Evolutionary conservation across 2,329 filamentous ascomycete genomes (phyloP).

Genomic region (Trichoderma sp.): DNA sequence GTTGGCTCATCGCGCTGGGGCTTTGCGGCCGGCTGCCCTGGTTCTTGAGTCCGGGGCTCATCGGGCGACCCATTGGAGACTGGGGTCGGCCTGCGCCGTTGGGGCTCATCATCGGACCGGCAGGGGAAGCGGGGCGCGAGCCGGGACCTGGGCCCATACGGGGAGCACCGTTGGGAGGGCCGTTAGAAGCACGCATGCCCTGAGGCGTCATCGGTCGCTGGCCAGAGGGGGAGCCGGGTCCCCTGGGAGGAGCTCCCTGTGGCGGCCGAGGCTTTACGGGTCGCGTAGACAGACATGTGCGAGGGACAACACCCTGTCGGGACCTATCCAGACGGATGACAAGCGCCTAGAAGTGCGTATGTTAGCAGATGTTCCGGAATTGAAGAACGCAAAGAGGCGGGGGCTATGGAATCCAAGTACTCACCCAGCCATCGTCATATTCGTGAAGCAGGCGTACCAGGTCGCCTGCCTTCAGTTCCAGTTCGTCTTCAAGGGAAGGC

Average conservation of each 20-base stretch:
- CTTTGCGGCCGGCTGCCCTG: slow-evolving; percentile 39
- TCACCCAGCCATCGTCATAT: slow-evolving; percentile 97
- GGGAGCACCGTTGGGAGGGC: slow-evolving; percentile 43
- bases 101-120: slow-evolving; percentile 31
- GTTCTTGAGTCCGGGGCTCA: slow-evolving; percentile 41
- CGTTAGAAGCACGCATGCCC: slow-evolving; percentile 34
- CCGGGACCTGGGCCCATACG: slow-evolving; percentile 29
- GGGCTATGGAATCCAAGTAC: slow-evolving; percentile 33
- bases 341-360: slow-evolving; percentile 60
- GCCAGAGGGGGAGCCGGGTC: slow-evolving; percentile 30
- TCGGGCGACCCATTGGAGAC: slow-evolving; percentile 35
- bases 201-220: slow-evolving; percentile 42
- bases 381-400: slow-evolving; percentile 23
- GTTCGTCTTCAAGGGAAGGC: slow-evolving; percentile 88
- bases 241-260: slow-evolving; percentile 43
- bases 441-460: slow-evolving; percentile 88
- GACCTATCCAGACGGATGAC: slow-evolving; percentile 88
- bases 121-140: slow-evolving; percentile 44
- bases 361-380: slow-evolving; percentile 28
- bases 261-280: slow-evolving; percentile 79
- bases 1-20: slow-evolving; percentile 41
- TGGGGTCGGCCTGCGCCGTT: slow-evolving; percentile 26
- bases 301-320: slow-evolving; percentile 86
- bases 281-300: slow-evolving; percentile 87
- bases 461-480: slow-evolving; percentile 76